These are phyloP conservation scores for Hypoxylon lienhwacheense DNA, from an alignment of 495 filamentous ascomycete species.

Conservation along the genomic window DNA sequence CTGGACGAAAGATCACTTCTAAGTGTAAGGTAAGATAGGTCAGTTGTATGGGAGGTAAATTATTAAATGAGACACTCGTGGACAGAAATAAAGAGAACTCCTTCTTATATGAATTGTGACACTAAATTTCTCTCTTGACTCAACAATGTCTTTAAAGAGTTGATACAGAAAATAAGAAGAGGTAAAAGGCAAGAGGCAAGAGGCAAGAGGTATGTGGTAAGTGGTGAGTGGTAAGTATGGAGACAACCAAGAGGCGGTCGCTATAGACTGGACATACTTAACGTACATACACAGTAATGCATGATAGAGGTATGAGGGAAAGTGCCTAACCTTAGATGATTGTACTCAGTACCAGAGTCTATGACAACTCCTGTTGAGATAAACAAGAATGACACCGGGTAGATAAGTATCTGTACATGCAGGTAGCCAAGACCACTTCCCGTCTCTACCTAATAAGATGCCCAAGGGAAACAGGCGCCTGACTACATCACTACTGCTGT, in stretches of 20 bases:
- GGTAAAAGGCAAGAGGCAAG: not conserved
- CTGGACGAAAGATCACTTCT: conserved; percentile 4
- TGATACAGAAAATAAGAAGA: no score
- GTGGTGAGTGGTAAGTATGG: not conserved
- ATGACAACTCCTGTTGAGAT: conserved; percentile 1
- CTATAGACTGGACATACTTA: not conserved
- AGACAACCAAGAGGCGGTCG: not conserved
- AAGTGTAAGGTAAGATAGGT: conserved; percentile 2
- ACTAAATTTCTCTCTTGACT: no score
- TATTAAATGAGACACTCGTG: conserved; percentile 1
- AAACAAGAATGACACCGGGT: conserved; percentile 18
- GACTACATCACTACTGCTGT: no score
- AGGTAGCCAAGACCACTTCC: not conserved
- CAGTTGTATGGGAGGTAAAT: not conserved
- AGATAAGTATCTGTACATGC: conserved; percentile 11
- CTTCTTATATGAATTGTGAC: no score
- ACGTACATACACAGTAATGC: not conserved
- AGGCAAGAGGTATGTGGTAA: not conserved
- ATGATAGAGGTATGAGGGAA: conserved; percentile 12
- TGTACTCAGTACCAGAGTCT: conserved; percentile 17
- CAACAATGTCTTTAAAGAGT: no score
- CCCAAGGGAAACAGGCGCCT: no score
- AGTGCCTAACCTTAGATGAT: conserved; percentile 25
- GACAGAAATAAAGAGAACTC: not conserved
- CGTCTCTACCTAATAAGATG: no score